Conservation (phyloP, 106 monocot genomes). For the Ottelia alismoides region DNA sequence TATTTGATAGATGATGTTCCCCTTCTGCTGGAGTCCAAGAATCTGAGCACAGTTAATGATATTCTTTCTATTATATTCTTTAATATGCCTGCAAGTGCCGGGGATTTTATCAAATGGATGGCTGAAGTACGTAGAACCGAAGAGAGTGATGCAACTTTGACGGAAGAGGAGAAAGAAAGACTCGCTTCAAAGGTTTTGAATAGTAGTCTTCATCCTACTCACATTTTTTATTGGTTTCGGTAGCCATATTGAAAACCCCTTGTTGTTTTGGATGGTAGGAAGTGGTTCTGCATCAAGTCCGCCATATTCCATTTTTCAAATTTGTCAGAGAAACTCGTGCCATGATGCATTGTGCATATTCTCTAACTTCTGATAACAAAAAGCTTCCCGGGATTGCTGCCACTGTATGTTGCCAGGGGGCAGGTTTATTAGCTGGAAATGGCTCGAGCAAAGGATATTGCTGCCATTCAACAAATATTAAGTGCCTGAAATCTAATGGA, state of each 20-base stretch:
- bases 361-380: conserved; percentile 14
- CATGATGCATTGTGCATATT: conserved; percentile 21
- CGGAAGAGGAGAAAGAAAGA: conserved; percentile 73
- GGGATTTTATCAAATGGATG: conserved; percentile 88
- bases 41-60: conserved; percentile 26
- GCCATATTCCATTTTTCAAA: conserved; percentile 48
- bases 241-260: background rate
- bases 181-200: conserved; percentile 58
- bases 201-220: background rate
- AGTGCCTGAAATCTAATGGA: conserved; percentile 26
- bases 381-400: conserved; percentile 53
- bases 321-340: conserved; percentile 33
- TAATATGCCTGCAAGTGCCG: conserved; percentile 56
- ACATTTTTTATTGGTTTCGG: background rate
- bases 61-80: conserved; percentile 44
- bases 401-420: conserved; percentile 71
- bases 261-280: conserved; percentile 37
- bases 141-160: conserved; percentile 40
- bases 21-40: conserved; percentile 35
- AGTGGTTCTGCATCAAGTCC: conserved; percentile 64
- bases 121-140: conserved; percentile 71
- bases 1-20: conserved; percentile 69
- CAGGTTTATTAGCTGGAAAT: conserved; percentile 35
- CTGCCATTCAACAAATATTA: conserved; percentile 50
- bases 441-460: conserved; percentile 21